Percentiles rank a stretch among this genome's conserved stretches.
Conservation (phyloP, 179 eudicot genomes). For the Silene vulgaris region DNA sequence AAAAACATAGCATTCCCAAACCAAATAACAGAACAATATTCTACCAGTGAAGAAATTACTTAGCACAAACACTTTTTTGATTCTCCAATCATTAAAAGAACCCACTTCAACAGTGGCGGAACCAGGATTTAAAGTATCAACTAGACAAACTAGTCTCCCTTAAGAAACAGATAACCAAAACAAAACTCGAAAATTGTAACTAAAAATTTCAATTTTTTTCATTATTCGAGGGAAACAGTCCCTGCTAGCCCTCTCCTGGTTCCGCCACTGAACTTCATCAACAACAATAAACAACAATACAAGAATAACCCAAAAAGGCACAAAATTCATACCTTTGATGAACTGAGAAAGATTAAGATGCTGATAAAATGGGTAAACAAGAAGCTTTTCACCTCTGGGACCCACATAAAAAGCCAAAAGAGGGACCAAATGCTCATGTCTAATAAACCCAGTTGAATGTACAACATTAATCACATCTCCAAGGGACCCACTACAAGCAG, state of each 20-base stretch:
- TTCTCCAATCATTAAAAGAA: too few relatives aligned
- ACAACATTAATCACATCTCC: conserved; percentile 47
- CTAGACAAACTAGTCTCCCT: too few relatives aligned
- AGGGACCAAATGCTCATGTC: conserved; percentile 82
- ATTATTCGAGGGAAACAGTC: too few relatives aligned
- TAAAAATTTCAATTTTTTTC: too few relatives aligned
- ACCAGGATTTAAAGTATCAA: too few relatives aligned
- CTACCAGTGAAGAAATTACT: background rate
- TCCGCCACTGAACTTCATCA: conserved; percentile 6
- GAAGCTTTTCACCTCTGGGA: conserved; percentile 81
- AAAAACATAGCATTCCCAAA: background rate
- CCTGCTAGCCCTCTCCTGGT: background rate
- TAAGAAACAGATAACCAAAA: too few relatives aligned
- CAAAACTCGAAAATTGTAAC: too few relatives aligned
- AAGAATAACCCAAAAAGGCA: background rate
- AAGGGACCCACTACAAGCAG: conserved; percentile 57
- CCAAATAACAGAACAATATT: background rate
- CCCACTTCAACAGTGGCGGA: too few relatives aligned
- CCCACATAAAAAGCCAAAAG: conserved; percentile 74
- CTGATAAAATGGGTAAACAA: conserved; percentile 69
- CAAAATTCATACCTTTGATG: conserved; percentile 50
- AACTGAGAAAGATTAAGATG: conserved; percentile 62
- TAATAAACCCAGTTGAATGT: conserved; percentile 52
- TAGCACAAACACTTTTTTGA: too few relatives aligned
- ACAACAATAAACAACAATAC: conserved; percentile 21